Evolutionary conservation across 2,329 filamentous ascomycete genomes (phyloP), one percentile per base, ranked within the genome.

Genomic region (Chalaropsis ovoidea): DNA sequence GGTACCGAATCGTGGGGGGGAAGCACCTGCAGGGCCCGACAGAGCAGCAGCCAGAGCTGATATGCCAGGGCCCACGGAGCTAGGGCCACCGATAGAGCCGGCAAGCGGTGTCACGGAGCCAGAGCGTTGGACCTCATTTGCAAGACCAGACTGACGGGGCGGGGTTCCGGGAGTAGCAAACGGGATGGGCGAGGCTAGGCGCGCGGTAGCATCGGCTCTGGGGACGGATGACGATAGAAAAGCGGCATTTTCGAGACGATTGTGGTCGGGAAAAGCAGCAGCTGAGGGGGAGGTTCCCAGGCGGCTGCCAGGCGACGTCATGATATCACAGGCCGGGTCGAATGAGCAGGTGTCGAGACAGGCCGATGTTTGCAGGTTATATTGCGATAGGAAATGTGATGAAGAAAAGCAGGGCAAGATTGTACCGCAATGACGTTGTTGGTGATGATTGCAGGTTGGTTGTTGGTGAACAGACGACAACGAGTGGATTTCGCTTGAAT

Each of bases 21-120:
- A 86, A 61, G 82, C 82, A 68, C 86, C 87, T 45, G 88, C 77
- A 11, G 86, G 88, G 70, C 87, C 86, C 68, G 88, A 88, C 69
- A 96, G 78, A n/a, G 90, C 93, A 31, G 89, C 89, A 43, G 93
- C 91, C 65, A 97, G 82, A 68, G 91, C 92, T 31, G 93, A 96
- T 61, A 91, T 84, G 27, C 90, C 90, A 6, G 90, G 91, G 0
- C 90, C 90, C 6, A 86, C 83, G 7, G 84, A 76, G 62, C 84
- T 87, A 24, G 83, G 82, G 69, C 79, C 83, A 64, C 82, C 81
- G 67, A 83, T 86, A 8, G 86, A 72, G n/a, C 65, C 65, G 69
- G 70, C 72, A 72, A 71, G 72, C 69, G 69, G 77, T 71, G 68
- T 73, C 73, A 64, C 80, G 76, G 56, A 77, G 77, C 15, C 77